Percentiles rank a stretch among this genome's conserved stretches.
Evolutionary conservation across 306 rosid genomes (phyloP).

Genomic region (Cyamopsis tetragonoloba): DNA sequence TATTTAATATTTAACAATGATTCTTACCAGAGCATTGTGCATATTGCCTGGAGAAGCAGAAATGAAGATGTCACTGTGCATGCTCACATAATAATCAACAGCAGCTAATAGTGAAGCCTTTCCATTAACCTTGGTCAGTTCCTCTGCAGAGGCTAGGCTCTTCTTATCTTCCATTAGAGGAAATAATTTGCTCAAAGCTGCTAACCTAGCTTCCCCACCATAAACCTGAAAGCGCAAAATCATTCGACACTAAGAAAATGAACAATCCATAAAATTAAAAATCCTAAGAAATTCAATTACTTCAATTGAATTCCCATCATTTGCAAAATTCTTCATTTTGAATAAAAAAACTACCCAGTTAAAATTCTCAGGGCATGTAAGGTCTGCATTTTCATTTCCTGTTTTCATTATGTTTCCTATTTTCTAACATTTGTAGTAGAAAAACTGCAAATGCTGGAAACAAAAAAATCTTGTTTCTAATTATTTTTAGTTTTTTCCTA

Average conservation of each 20-base stretch:
- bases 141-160: constrained; percentile 69
- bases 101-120: constrained; percentile 94
- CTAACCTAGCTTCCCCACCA: constrained; percentile 91
- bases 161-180: constrained; percentile 92
- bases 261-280: too few species aligned
- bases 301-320: too few species aligned
- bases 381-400: too few species aligned
- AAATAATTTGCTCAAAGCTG: constrained; percentile 55
- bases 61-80: constrained; percentile 91
- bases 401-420: too few species aligned
- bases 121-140: constrained; percentile 66
- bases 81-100: constrained; percentile 80
- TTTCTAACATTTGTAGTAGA: too few species aligned
- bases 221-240: constrained; percentile 60
- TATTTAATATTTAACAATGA: background rate
- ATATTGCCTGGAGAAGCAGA: constrained; percentile 99
- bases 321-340: too few species aligned
- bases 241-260: constrained; percentile 16
- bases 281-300: too few species aligned
- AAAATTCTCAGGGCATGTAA: too few species aligned
- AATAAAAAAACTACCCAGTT: too few species aligned
- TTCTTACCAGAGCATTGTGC: constrained; percentile 95
- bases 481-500: too few species aligned
- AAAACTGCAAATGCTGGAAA: too few species aligned
- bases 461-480: too few species aligned